Evolutionary conservation across 139 green algal genomes (phyloP).

Genomic region (Micractinium conductrix): DNA sequence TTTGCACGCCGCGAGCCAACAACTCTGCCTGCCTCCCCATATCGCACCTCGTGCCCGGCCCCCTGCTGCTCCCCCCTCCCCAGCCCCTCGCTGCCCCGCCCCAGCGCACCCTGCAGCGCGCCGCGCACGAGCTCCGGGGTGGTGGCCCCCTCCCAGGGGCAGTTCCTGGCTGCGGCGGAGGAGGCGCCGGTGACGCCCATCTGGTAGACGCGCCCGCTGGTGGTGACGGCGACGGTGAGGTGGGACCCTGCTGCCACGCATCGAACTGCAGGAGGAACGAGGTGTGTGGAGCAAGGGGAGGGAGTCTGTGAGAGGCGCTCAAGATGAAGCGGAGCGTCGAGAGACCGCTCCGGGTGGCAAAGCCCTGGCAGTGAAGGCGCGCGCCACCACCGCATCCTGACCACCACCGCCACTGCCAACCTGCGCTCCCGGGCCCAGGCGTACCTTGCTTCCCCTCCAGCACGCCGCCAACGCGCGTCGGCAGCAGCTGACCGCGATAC

Average conservation of each 20-base stretch:
- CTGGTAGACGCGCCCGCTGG: constrained; percentile 75
- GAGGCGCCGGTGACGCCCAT: constrained; percentile 78
- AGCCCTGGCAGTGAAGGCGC: too few species aligned
- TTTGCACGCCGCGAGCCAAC: too few species aligned
- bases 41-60: not conserved
- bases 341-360: too few species aligned
- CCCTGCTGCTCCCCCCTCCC: not conserved
- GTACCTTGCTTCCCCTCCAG: constrained; percentile 21
- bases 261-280: constrained; percentile 33
- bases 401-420: not conserved
- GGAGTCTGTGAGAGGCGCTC: too few species aligned
- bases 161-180: not conserved
- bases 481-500: constrained; percentile 61
- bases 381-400: not conserved
- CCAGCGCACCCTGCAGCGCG: constrained; percentile 23
- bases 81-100: not conserved
- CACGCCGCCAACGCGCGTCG: constrained; percentile 31
- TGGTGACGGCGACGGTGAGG: constrained; percentile 79
- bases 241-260: constrained; percentile 80
- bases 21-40: not conserved
- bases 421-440: not conserved
- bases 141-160: constrained; percentile 58
- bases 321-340: not conserved
- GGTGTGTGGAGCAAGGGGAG: not conserved
- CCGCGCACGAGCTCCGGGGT: constrained; percentile 40